A percentile compares a stretch with the other conserved stretches of the same genome.
These are phyloP conservation scores for Coniochaeta hoffmannii DNA, from an alignment of 2,329 filamentous ascomycete genomes.

Conservation along the genomic window DNA sequence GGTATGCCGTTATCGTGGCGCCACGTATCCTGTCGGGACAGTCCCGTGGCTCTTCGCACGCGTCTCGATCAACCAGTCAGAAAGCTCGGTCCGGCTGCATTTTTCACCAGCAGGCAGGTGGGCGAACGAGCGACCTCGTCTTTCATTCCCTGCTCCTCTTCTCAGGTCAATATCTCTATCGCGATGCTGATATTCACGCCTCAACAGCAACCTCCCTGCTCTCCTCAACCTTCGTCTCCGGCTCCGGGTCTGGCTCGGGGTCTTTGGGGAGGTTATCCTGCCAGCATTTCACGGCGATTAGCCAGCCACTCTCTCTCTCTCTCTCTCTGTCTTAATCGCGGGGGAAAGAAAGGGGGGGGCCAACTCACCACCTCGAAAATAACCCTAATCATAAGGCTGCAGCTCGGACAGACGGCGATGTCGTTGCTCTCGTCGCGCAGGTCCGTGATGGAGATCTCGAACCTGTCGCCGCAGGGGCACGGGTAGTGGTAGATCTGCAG, in stretches of 20 bases:
- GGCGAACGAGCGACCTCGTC: too few species aligned
- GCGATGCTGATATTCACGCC: conserved; percentile 19
- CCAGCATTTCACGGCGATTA: not conserved
- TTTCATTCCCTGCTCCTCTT: too few species aligned
- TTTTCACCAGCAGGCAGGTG: too few species aligned
- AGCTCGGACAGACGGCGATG: conserved; percentile 95
- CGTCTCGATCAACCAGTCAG: too few species aligned
- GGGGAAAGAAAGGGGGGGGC: not conserved
- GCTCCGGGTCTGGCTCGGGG: conserved; percentile 20
- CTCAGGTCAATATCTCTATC: too few species aligned
- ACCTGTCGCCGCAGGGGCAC: conserved; percentile 93
- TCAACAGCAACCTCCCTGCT: conserved; percentile 30
- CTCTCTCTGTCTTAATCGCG: not conserved
- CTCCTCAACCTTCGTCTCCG: conserved; percentile 13
- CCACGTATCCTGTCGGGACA: too few species aligned
- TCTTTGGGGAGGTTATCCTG: conserved; percentile 38
- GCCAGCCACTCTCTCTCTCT: not conserved
- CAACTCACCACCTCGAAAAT: conserved; percentile 77
- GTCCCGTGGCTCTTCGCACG: too few species aligned
- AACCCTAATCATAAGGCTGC: conserved; percentile 91
- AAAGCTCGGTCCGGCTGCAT: too few species aligned
- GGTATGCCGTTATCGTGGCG: too few species aligned
- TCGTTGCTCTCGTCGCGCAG: conserved; percentile 71
- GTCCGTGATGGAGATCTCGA: conserved; percentile 82
- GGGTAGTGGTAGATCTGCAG: conserved; percentile 92